Percentiles rank a stretch among this genome's conserved stretches.
phyloP scores from a whole-genome alignment of 179 eudicot species.

The Pouteria campechiana region DNA sequence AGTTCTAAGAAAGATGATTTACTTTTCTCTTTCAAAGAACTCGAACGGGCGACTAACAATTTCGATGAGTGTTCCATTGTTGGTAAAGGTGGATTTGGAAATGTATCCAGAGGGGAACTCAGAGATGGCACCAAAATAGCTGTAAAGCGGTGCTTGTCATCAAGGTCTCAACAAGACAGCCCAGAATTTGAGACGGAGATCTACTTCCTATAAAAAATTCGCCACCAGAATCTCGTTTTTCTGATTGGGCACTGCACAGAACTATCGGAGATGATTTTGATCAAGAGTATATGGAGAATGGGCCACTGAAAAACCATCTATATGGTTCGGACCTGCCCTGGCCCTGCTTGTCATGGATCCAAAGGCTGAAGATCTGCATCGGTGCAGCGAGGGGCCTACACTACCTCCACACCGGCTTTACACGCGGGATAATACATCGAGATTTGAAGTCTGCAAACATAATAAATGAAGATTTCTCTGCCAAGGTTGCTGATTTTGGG shows the following conservation, averaged over 20 bases:
- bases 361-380: conserved; percentile 72
- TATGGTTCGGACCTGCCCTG: conserved; percentile 41
- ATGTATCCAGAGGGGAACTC: conserved; percentile 66
- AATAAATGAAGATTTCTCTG: too few species aligned
- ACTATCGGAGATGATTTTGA: conserved; percentile 82
- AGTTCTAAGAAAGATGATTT: too few species aligned
- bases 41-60: conserved; percentile 58
- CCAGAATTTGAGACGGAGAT: conserved; percentile 83
- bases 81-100: conserved; percentile 84
- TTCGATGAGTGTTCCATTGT: conserved; percentile 45
- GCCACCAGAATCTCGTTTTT: conserved; percentile 80
- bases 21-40: too few species aligned
- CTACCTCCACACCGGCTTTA: conserved; percentile 78
- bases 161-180: conserved; percentile 73
- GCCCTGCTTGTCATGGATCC: conserved; percentile 69
- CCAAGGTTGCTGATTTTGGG: conserved; percentile 20
- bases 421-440: conserved; percentile 78
- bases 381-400: conserved; percentile 86
- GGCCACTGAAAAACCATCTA: conserved; percentile 57
- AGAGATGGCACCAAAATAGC: conserved; percentile 50
- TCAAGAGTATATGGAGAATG: conserved; percentile 69
- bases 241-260: conserved; percentile 81
- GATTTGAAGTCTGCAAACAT: conserved; percentile 83
- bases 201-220: conserved; percentile 52
- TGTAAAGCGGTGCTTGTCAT: conserved; percentile 67